Conservation (phyloP, 306 rosid genomes). For the Albizia julibrissin region DNA sequence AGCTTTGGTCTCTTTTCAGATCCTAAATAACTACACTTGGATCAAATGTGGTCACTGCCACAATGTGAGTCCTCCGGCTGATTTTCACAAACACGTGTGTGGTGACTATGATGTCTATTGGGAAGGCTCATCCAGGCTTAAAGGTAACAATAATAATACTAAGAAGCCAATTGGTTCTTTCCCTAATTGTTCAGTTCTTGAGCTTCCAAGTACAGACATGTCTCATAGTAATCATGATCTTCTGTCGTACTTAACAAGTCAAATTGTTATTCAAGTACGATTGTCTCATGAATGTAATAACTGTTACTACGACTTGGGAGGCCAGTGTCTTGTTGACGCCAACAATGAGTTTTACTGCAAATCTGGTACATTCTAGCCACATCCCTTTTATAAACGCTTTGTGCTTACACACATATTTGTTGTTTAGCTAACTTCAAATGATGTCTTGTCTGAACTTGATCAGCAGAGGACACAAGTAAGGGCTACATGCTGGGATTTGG, state of each 20-base stretch:
- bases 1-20: background rate
- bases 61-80: background rate
- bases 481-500: background rate
- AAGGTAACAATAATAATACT: background rate
- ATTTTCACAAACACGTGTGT: background rate
- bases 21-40: background rate
- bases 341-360: background rate
- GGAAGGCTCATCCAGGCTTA: background rate
- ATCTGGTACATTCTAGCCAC: background rate
- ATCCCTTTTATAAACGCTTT: background rate
- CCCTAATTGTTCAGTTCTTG: slow-evolving; percentile 9
- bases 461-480: background rate
- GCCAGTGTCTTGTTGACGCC: background rate
- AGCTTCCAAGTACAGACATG: slow-evolving; percentile 19
- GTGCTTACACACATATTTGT: background rate
- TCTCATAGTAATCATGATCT: background rate
- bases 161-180: background rate
- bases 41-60: background rate
- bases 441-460: background rate
- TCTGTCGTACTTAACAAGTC: background rate
- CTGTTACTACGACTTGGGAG: background rate
- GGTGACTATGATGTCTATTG: background rate
- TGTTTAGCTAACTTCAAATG: background rate
- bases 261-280: background rate
- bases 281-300: background rate